These are phyloP conservation scores for Coemansia sp. DNA, from an alignment of 192 early-diverging fungal genomes.

Conservation along the genomic window DNA sequence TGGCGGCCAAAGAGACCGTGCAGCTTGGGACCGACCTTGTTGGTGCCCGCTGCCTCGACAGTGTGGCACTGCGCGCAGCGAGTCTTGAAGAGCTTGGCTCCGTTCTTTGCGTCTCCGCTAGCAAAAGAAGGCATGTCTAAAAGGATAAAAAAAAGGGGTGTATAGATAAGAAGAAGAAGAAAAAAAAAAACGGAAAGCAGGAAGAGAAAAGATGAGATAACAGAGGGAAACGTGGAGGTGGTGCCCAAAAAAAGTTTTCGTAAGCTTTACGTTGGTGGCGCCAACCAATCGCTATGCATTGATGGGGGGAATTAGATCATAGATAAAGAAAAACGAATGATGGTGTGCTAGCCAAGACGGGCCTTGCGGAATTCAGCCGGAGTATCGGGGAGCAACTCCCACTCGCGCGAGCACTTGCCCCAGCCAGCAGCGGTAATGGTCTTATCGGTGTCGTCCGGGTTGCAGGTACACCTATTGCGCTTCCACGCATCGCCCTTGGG, in stretches of 20 bases:
- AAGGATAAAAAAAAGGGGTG: neutral
- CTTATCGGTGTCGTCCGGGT: constrained; percentile 40
- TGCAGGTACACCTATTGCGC: constrained; percentile 44
- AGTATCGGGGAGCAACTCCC: constrained; percentile 44
- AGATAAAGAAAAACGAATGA: too few species aligned
- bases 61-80: constrained; percentile 99
- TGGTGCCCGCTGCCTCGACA: constrained; percentile 71
- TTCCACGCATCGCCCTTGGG: constrained; percentile 51
- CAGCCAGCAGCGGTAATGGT: constrained; percentile 47
- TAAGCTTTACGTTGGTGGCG: too few species aligned
- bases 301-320: neutral
- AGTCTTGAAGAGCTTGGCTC: constrained; percentile 89
- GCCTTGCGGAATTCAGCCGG: constrained; percentile 32
- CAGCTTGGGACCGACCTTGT: constrained; percentile 98
- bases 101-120: constrained; percentile 50
- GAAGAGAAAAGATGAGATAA: constrained; percentile 9
- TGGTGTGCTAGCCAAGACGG: constrained; percentile 4
- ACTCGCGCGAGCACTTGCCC: constrained; percentile 54
- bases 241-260: neutral
- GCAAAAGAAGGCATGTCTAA: constrained; percentile 9
- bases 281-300: neutral
- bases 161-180: neutral
- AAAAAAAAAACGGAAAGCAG: neutral
- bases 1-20: constrained; percentile 90
- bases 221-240: too few species aligned